A percentile compares a stretch with the other conserved stretches of the same genome.
These are phyloP conservation scores for Microsporum audouinii DNA, from an alignment of 2,329 filamentous ascomycete genomes.

Conservation along the genomic window DNA sequence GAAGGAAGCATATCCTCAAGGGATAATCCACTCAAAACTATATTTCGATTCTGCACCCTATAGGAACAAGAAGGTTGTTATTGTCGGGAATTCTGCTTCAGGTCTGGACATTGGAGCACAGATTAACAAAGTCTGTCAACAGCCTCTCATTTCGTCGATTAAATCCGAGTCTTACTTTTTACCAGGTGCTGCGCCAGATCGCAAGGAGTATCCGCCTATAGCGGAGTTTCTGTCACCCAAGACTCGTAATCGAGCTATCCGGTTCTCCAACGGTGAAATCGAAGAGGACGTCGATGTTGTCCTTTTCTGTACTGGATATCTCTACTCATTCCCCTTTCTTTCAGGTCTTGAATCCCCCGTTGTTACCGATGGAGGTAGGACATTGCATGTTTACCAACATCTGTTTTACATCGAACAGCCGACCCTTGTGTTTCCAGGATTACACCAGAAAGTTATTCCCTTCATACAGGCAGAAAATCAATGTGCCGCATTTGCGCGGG, in stretches of 20 bases:
- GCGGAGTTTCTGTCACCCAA: slow-evolving; percentile 42
- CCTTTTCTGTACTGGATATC: slow-evolving; percentile 81
- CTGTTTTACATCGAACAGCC: slow-evolving; percentile 65
- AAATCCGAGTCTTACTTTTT: slow-evolving; percentile 40
- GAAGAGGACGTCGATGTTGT: slow-evolving; percentile 62
- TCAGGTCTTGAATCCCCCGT: slow-evolving; percentile 41
- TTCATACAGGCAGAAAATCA: slow-evolving; percentile 73
- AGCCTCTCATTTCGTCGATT: slow-evolving; percentile 54
- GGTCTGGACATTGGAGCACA: slow-evolving; percentile 74
- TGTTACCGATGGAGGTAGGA: slow-evolving; percentile 56
- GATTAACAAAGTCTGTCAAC: slow-evolving; percentile 50
- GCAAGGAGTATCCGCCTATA: slow-evolving; percentile 47
- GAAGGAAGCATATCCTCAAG: slow-evolving; percentile 45
- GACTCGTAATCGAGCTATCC: slow-evolving; percentile 46
- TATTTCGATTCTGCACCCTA: slow-evolving; percentile 59
- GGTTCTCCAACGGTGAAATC: slow-evolving; percentile 54
- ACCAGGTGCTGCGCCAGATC: slow-evolving; percentile 35
- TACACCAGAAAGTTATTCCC: slow-evolving; percentile 78
- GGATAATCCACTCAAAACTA: slow-evolving; percentile 65
- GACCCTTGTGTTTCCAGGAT: slow-evolving; percentile 62
- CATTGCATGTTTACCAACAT: slow-evolving; percentile 66
- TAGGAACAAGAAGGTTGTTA: slow-evolving; percentile 58
- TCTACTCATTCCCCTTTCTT: slow-evolving; percentile 71
- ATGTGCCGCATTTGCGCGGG: slow-evolving; percentile 60
- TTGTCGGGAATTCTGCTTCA: slow-evolving; percentile 76